Conservation (phyloP, 371 early-diverging fungal genomes). For the Paraphysoderma sedebokerense region DNA sequence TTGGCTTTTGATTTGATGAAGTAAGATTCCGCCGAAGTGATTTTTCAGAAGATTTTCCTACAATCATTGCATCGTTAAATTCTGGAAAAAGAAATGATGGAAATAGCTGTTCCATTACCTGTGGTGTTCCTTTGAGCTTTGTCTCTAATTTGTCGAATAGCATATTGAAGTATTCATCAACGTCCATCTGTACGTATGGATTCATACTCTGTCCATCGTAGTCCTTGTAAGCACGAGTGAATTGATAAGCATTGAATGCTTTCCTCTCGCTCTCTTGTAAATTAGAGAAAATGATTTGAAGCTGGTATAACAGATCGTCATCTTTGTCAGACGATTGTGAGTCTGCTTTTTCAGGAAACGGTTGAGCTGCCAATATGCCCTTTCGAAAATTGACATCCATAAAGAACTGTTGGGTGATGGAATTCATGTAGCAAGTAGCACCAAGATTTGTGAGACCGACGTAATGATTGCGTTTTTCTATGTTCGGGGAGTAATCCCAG, state of each 20-base stretch:
- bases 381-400: constrained; percentile 25
- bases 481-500: neutral
- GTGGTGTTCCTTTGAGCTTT: constrained; percentile 20
- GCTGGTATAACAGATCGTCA: constrained; percentile 20
- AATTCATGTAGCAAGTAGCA: constrained; percentile 49
- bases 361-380: constrained; percentile 12
- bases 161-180: constrained; percentile 30
- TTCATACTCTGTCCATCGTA: constrained; percentile 29
- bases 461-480: constrained; percentile 2
- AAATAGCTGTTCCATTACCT: no score
- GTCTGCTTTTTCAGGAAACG: neutral
- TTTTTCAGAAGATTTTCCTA: constrained; percentile 15
- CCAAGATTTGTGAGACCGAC: constrained; percentile 30
- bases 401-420: constrained; percentile 33
- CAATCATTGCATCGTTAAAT: constrained; percentile 3
- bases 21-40: constrained; percentile 29
- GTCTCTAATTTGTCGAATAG: constrained; percentile 30
- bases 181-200: constrained; percentile 32
- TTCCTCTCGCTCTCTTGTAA: constrained; percentile 20
- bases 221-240: constrained; percentile 27
- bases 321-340: no score
- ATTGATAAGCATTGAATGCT: constrained; percentile 18
- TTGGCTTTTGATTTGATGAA: constrained; percentile 33
- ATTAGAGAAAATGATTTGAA: constrained; percentile 21
- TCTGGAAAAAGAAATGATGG: no score